phyloP scores from a whole-genome alignment of 495 filamentous ascomycete species.

The Penicillium angulare region DNA sequence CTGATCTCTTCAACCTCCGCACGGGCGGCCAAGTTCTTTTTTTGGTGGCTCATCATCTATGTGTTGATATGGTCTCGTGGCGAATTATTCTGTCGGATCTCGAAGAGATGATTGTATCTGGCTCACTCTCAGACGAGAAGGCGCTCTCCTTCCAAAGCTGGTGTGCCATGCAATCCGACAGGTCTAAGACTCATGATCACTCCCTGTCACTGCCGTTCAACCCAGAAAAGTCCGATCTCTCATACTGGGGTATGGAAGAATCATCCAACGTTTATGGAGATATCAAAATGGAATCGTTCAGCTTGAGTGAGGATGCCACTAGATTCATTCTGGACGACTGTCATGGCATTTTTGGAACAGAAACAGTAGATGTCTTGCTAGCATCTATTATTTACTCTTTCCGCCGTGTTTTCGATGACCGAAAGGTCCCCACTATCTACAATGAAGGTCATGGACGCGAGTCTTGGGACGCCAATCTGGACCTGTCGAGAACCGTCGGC shows the following conservation, averaged over 20 bases:
- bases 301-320: constrained; percentile 45
- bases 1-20: constrained; percentile 51
- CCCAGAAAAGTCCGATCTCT: constrained; percentile 30
- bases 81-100: constrained; percentile 65
- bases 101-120: constrained; percentile 55
- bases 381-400: constrained; percentile 53
- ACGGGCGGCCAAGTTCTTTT: constrained; percentile 58
- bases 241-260: constrained; percentile 55
- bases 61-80: constrained; percentile 72
- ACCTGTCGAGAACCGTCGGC: constrained; percentile 56
- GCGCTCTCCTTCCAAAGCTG: constrained; percentile 64
- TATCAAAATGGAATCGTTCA: constrained; percentile 41
- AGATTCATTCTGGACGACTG: constrained; percentile 39
- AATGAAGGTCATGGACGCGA: constrained; percentile 60
- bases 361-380: constrained; percentile 54
- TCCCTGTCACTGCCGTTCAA: constrained; percentile 32
- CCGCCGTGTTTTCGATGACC: constrained; percentile 47
- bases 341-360: constrained; percentile 48
- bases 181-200: constrained; percentile 25
- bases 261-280: constrained; percentile 49
- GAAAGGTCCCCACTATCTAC: constrained; percentile 53
- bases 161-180: constrained; percentile 48
- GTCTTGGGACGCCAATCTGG: constrained; percentile 44
- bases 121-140: constrained; percentile 36
- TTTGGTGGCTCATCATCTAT: constrained; percentile 65